Base-by-base conservation (phyloP, 1,284 basidiomycete genomes). In the Leccinum olivaceoglutinosum region DNA sequence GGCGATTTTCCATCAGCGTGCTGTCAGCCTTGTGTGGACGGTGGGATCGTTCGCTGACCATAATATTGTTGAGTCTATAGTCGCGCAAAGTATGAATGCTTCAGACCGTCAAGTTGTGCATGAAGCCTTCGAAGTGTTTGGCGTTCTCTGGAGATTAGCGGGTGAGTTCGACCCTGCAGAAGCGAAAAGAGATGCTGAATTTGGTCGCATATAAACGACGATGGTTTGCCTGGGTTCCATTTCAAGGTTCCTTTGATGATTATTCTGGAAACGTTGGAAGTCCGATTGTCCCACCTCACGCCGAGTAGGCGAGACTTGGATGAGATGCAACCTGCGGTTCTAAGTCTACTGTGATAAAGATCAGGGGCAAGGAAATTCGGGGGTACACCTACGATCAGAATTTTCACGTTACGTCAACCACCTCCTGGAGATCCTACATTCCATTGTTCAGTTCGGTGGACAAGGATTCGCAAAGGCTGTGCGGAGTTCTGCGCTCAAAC, bases 241-340 rank as follows among this genome's bases (percentile, higher is more conserved):
- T 86, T 96, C 70, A 89, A 89, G 68, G 81, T 90, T 0, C 96
- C 96, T 0, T 84, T 98, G 82, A 88, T 95, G 80, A 85, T 90
- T 58, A 85, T 97, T 16, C 77, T 99, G 51, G 94, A 97, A 71
- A 86, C 88, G 0, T 77, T 98, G 32, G 46, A 89, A 88, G 70
- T 87, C 82, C 60, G 86, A 88, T 18, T 87, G 94, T 70, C 89
- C 93, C 1, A 79, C 79, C 62, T 75, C 90, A 16, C 86, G 89
- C 38, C 83, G 93, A 8, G 81, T 91, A 44, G 92, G 91, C 7
- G 95, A 97, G 74, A 94, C 94, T 0, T 98, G 95, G 95, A 94
- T 98, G 90, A 85, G 94, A 34, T 94, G 92, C 71, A 94, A 89
- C 71, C 80, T 96, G 16, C 90, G 89, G 71, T 95, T 93, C 1